phyloP scores from a whole-genome alignment of 2,329 filamentous ascomycete genomes.

The Mycosphaerella sp. region DNA sequence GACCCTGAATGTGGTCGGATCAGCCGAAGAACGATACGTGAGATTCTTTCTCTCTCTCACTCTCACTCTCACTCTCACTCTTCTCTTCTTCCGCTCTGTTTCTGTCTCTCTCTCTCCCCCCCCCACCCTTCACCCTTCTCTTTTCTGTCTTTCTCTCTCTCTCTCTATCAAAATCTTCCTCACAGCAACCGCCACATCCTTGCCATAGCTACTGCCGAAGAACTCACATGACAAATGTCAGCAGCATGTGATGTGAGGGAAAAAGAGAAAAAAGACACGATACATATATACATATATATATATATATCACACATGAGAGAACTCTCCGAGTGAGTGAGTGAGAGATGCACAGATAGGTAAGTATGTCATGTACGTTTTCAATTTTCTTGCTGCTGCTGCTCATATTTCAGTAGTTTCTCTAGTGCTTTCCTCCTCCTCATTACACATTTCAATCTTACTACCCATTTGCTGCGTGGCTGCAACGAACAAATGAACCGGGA shows the following conservation, averaged over 20 bases:
- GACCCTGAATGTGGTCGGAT: neutral
- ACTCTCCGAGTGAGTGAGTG: too few species aligned
- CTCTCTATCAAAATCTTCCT: neutral
- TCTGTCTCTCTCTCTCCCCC: too few species aligned
- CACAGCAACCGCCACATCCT: neutral
- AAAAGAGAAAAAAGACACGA: too few species aligned
- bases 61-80: too few species aligned
- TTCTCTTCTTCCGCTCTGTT: too few species aligned
- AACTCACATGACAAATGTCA: neutral
- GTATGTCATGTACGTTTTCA: neutral
- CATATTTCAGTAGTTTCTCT: neutral
- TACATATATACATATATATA: too few species aligned
- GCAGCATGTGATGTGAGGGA: too few species aligned
- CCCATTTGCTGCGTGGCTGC: neutral
- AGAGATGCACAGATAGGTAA: neutral
- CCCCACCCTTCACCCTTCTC: too few species aligned
- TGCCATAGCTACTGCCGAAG: constrained; percentile 10
- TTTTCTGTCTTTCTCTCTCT: too few species aligned
- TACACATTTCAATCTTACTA: constrained; percentile 1
- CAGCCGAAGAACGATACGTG: too few species aligned
- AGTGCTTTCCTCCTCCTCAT: neutral
- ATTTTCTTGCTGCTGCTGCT: neutral
- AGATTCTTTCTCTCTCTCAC: too few species aligned
- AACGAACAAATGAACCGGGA: neutral
- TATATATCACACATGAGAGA: too few species aligned